Evolutionary conservation across 495 filamentous ascomycete genomes (phyloP), one percentile per base, ranked within the genome.

Genomic region (Glutinoglossum americanum): DNA sequence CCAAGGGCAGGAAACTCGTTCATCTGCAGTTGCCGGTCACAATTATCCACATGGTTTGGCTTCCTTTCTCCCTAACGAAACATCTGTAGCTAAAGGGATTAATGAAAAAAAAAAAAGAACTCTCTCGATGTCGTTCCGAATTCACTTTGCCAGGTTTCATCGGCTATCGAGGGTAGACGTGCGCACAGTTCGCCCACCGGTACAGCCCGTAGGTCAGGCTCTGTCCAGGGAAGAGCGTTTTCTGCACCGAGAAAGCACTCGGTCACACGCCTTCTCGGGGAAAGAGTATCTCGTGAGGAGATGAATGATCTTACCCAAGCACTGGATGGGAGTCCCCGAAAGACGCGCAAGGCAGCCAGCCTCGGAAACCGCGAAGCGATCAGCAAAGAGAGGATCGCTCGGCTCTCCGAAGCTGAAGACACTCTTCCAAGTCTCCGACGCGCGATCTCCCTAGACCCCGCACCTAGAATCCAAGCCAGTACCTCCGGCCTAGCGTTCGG

Each of bases 111-210:
- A 3, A 33, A 3, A 33, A 33, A 74, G 71, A 79, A 78, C 63
- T 77, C 77, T 27, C 72, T 79, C 55, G 77, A 80, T 53, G 75
- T 80, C n/a, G 71, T 76, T 27, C 75, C 77, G 4, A 80, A 80
- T 57, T 72, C 74, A n/a, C 67, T 80, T 9, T 67, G 71, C 3
- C 76, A 77, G 65, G 76, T 80, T 9, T 71, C 76, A 23, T 70
- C 71, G 6, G 71, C 76, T n/a, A 75, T 80, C 55, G 73, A 76
- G 57, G 72, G 73, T 55, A 74, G 71, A 55, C 65, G 72, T 0
- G 6, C 39, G n/a, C 27, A 10, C n/a, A 33, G 26, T 21, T 33
- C 33, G 25, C 27, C 35, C 45, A 10, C 19, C 30, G 32, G 23
- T 6, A 33, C 54, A 17, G 15, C 1, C 25, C 44, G 39, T 1